These are phyloP conservation scores for Venturia oleaginea DNA, from an alignment of 2,329 filamentous ascomycete species.

Conservation along the genomic window DNA sequence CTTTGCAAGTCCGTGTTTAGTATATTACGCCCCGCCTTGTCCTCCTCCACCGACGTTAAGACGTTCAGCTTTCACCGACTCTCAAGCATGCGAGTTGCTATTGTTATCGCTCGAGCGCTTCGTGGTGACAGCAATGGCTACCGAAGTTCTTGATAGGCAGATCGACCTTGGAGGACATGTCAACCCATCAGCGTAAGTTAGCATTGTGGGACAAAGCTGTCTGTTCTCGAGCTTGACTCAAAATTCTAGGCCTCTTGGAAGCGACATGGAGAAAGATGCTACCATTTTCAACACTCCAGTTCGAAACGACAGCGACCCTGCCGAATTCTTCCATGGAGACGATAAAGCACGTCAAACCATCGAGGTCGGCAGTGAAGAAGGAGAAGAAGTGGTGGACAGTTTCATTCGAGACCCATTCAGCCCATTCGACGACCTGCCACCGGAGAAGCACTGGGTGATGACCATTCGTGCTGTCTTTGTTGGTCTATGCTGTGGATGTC, in stretches of 20 bases:
- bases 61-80: not conserved
- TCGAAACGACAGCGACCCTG: conserved; percentile 8
- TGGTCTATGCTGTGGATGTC: conserved; percentile 47
- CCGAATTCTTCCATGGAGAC: conserved; percentile 19
- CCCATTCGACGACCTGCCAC: conserved; percentile 34
- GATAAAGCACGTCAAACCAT: conserved; percentile 18
- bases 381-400: conserved; percentile 20
- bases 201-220: not conserved
- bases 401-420: conserved; percentile 31
- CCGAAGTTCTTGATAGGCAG: conserved; percentile 26
- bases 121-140: conserved; percentile 18
- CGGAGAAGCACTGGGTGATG: conserved; percentile 41
- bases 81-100: not conserved
- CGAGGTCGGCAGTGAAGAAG: conserved; percentile 22
- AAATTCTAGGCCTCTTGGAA: not conserved
- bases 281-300: not conserved
- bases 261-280: not conserved
- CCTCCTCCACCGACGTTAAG: not conserved
- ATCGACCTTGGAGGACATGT: conserved; percentile 25
- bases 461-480: conserved; percentile 48
- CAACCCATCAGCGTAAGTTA: conserved; percentile 23
- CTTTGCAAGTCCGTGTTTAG: not conserved
- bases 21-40: not conserved
- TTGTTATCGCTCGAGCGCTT: not conserved
- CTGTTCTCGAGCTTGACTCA: not conserved